Base-by-base conservation (phyloP, 2,329 filamentous ascomycete species). In the Botryotinia narcissicola region DNA sequence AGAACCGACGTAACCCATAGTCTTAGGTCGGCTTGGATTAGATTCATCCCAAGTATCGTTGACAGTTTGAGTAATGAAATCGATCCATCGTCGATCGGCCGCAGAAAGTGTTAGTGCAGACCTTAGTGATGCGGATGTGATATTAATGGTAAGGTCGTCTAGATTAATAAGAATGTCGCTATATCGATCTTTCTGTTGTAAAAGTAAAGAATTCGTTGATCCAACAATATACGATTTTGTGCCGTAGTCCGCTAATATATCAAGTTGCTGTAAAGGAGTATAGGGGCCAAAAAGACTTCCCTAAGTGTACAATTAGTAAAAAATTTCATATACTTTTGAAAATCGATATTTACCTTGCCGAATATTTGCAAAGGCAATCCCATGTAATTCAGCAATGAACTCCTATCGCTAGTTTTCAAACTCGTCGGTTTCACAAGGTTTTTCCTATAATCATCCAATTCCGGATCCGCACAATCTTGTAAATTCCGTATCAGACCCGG, bases 221-320 rank as follows among this genome's bases (percentile, higher is more conserved):
- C 96, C 96, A 73, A 99, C 95, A 71, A 99, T 92, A 80, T 98
- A 99, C 2, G 95, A 98, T 84, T 97, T 98, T 32, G 96, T 98
- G 60, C 94, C 93, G 78, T 94, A 91, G 83, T 98, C 95, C 70
- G 95, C 95, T 59, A 99, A 88, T 78, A 98, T 88, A 81, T 99
- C 95, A 73, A 99, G 90, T 83, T 98, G 95, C 82, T 99, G 96
- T 29, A 99, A 86, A 29, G 96, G 96, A 1, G 96, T 99, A 81
- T 99, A 99, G 0, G 96, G 96, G 4, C 96, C 95, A 81, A 98
- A 98, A 74, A 99, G 88, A 81, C 94, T 96, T 75, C 96, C 96
- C 90, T 94, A 64, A 29, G 71, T 40, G 6, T 60, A 7, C 18
- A 20, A 42, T 73, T 22, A 68, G 42, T 20, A 70, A 57, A n/a